Base-by-base conservation (phyloP, 148 eudicot species). In the Suaeda aralocaspica region DNA sequence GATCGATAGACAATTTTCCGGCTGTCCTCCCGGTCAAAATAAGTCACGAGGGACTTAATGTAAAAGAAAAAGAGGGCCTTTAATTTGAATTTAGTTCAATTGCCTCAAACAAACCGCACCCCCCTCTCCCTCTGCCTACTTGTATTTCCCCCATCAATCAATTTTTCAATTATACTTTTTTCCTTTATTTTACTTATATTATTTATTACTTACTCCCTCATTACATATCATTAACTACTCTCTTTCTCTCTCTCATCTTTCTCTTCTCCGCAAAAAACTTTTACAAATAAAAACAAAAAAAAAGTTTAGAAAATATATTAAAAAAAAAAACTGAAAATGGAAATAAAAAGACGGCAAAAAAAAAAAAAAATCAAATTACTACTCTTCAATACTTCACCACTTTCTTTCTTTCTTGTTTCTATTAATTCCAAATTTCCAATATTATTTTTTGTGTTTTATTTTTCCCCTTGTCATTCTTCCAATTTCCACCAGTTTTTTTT, bases 301-400 rank as follows among this genome's bases (percentile, higher is more conserved):
- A n/a, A n/a, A n/a, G n/a, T n/a, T n/a, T n/a, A n/a, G n/a, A n/a
- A n/a, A n/a, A n/a, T n/a, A n/a, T n/a, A n/a, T n/a, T n/a, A n/a
- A n/a, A 36, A 36, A 36, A 3, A 3, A 36, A 36, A 36, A 36
- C 41, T 36, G 41, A 36, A 36, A 36, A 3, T 36, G 41, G 4
- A 36, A 36, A 36, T 36, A 3, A 4, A n/a, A 48, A n/a, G 53
- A 26, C 64, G 72, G 63, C 64, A 26, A 39, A 34, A 68, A 31
- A 33, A n/a, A 45, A 25, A 59, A n/a, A n/a, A n/a, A n/a, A n/a
- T n/a, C n/a, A n/a, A n/a, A n/a, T n/a, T n/a, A n/a, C 36, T 26
- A 57, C 31, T 50, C 55, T 28, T 57, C 61, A 56, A 1, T 12
- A 56, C 59, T 9, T 56, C 33, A 1, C 22, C 42, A 59, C 21